These are phyloP conservation scores for Friedmanniomyces simplex DNA, from an alignment of 495 filamentous ascomycete genomes.

Conservation along the genomic window DNA sequence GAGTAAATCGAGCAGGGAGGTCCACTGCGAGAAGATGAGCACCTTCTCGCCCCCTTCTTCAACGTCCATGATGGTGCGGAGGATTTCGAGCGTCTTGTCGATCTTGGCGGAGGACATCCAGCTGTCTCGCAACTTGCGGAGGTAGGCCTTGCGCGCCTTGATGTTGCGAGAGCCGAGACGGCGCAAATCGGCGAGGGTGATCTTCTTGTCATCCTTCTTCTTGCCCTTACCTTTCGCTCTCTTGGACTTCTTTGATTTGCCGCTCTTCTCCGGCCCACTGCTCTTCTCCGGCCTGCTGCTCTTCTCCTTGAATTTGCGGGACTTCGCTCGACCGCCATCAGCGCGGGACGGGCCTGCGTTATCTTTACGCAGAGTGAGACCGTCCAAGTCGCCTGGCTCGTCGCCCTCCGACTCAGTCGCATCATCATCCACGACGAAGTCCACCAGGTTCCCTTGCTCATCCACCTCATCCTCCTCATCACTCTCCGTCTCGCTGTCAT, in stretches of 20 bases:
- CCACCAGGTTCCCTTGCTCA: slow-evolving; percentile 23
- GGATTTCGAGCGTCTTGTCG: slow-evolving; percentile 60
- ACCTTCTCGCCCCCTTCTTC: slow-evolving; percentile 60
- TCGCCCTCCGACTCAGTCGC: slow-evolving; percentile 28
- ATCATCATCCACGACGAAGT: slow-evolving; percentile 36
- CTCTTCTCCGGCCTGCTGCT: slow-evolving; percentile 22
- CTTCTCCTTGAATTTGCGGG: slow-evolving; percentile 35
- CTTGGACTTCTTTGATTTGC: slow-evolving; percentile 27
- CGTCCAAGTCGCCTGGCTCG: slow-evolving; percentile 32
- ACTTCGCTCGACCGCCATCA: slow-evolving; percentile 32
- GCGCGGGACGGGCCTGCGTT: slow-evolving; percentile 12
- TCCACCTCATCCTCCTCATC: slow-evolving; percentile 28
- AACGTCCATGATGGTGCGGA: slow-evolving; percentile 41
- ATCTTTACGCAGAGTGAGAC: slow-evolving; percentile 16
- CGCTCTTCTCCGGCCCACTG: slow-evolving; percentile 18
- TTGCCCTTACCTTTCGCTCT: slow-evolving; percentile 30
- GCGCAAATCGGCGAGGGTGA: slow-evolving; percentile 54
- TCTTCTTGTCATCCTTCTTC: slow-evolving; percentile 35
- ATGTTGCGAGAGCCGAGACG: slow-evolving; percentile 51
- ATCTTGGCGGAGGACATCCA: slow-evolving; percentile 74
- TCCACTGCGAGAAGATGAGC: slow-evolving; percentile 90
- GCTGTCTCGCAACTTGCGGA: slow-evolving; percentile 51
- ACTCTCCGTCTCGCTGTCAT: slow-evolving; percentile 24
- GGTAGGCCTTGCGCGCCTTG: slow-evolving; percentile 55
- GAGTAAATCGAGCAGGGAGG: slow-evolving; percentile 80